Evolutionary conservation across 768 basidiomycete species (phyloP), one percentile per base, ranked within the genome.

Genomic region (Cystobasidium tubakii): DNA sequence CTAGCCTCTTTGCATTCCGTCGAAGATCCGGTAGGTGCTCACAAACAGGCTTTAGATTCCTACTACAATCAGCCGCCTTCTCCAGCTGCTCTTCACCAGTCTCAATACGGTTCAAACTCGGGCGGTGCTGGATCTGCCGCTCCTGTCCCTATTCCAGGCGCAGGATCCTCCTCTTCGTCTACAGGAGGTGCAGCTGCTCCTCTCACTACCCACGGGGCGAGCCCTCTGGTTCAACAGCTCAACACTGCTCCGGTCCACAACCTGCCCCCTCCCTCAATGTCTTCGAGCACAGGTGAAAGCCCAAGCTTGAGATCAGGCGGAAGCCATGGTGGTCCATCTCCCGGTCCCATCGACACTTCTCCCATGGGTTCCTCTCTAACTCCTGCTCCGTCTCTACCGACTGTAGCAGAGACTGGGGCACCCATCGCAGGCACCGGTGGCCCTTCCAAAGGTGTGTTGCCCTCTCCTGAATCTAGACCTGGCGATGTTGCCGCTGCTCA

Each of bases 341-440:
- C 62, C 71, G 43, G 80, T 79, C 39, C 76, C 73, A 13, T 50
- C 15, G 46, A 50, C 21, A 67, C 77, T 12, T 60, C 73, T 54
- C 73, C 77, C 77, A 75, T 73, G 72, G 78, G 76, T 31, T 75
- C 78, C 54, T 79, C 74, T 44, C 72, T 62, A 73, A 78, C 79
- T 46, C 80, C 71, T 66, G 79, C 79, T 73, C 80, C 74, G 17
- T 66, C 77, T 74, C 74, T 77, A 62, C 73, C 82, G 43, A 73
- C 81, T 75, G 44, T 83, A 77, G 73, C 81, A 31, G 74, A 83
- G 70, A 75, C 78, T 74, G 64, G 79, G 27, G 66, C 75, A 43
- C 76, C 82, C 77, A 55, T 78, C 70, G 53, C 78, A 75, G 66
- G 78, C 50, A 69, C 80, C 65, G 62, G 78, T 71, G 65, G 78